Conservation (phyloP, 257 asterid genomes). For the Phtheirospermum japonicum region DNA sequence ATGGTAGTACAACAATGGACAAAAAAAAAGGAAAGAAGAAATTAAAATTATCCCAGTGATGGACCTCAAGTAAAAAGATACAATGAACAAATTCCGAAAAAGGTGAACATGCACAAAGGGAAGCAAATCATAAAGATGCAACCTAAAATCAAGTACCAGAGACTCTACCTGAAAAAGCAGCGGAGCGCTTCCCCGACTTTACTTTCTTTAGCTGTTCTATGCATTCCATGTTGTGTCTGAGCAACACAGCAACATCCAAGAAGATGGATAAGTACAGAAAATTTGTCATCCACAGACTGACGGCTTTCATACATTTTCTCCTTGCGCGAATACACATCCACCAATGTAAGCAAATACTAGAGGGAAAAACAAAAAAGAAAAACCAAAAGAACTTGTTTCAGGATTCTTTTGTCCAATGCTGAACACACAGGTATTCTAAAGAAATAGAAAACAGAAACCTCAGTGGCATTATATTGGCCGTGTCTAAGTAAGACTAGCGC, state of each 20-base stretch:
- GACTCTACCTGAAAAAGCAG: slow-evolving; percentile 81
- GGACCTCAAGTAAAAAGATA: slow-evolving; percentile 22
- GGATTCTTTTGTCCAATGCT: slow-evolving; percentile 29
- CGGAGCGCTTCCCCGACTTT: slow-evolving; percentile 77
- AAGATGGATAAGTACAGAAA: slow-evolving; percentile 69
- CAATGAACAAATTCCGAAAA: slow-evolving; percentile 16
- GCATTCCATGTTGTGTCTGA: slow-evolving; percentile 68
- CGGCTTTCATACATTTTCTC: slow-evolving; percentile 71
- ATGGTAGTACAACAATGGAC: slow-evolving; percentile 4
- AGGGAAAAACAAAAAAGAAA: not conserved
- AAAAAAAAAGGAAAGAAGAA: no score
- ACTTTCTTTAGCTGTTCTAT: slow-evolving; percentile 50
- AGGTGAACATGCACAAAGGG: not conserved
- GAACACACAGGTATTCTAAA: slow-evolving; percentile 7
- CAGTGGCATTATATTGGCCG: slow-evolving; percentile 76
- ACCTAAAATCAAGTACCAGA: slow-evolving; percentile 13
- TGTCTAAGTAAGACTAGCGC: slow-evolving; percentile 70
- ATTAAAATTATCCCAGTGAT: slow-evolving; percentile 22
- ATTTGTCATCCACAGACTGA: slow-evolving; percentile 60
- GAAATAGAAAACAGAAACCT: slow-evolving; percentile 53
- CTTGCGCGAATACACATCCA: slow-evolving; percentile 73
- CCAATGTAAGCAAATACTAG: slow-evolving; percentile 76
- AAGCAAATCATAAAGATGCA: slow-evolving; percentile 9
- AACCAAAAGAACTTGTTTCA: slow-evolving; percentile 33
- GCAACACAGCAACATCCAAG: slow-evolving; percentile 91